These are phyloP conservation scores for Penicillium sclerotiorum DNA, from an alignment of 2,329 filamentous ascomycete species.

Conservation along the genomic window DNA sequence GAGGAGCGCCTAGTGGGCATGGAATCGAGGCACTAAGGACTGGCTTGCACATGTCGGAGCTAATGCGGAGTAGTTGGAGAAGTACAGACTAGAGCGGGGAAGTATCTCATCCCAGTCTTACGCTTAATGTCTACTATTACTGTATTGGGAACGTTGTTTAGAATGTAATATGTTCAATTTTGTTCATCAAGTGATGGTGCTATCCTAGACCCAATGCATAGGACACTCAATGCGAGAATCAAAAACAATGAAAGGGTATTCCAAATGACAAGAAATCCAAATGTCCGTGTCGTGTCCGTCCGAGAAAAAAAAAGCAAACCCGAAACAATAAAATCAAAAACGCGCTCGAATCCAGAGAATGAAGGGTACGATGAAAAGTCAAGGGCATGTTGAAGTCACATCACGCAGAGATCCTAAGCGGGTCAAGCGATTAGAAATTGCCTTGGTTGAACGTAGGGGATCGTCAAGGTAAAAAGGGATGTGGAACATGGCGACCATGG, in stretches of 20 bases:
- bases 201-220: conserved; percentile 10
- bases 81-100: no score
- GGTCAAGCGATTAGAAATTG: conserved; percentile 17
- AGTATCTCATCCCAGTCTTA: no score
- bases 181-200: conserved; percentile 2
- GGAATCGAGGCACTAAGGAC: no score
- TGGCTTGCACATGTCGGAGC: no score
- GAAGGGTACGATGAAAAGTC: not conserved
- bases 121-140: no score
- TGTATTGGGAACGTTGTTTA: not conserved
- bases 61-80: no score
- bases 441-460: not conserved
- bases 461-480: not conserved
- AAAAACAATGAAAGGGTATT: conserved; percentile 8
- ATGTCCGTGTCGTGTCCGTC: conserved; percentile 7
- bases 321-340: conserved; percentile 6
- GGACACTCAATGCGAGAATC: conserved; percentile 4
- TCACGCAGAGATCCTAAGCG: conserved; percentile 21
- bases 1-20: no score
- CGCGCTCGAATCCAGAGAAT: conserved; percentile 21
- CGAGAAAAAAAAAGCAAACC: conserved; percentile 6
- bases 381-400: conserved; percentile 5
- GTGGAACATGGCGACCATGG: conserved; percentile 4
- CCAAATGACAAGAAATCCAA: conserved; percentile 3
- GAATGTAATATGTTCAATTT: conserved; percentile 6